A percentile compares a stretch with the other conserved stretches of the same genome.
phyloP scores from a whole-genome alignment of 805 yeast genomes.

The Saccharomycopsis fodiens region DNA sequence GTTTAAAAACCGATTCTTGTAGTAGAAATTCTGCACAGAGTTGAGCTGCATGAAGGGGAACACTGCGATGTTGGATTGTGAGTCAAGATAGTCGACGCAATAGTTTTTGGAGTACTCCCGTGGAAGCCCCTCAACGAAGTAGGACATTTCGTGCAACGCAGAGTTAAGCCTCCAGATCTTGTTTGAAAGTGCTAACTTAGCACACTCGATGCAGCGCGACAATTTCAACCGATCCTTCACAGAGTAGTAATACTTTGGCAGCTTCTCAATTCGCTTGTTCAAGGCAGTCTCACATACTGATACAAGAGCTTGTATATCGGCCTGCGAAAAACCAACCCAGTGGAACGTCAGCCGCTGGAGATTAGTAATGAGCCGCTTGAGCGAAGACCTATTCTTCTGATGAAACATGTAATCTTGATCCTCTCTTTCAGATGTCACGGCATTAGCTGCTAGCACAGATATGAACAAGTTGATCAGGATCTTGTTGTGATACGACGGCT shows the following conservation, averaged over 20 bases:
- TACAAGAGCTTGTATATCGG: constrained; percentile 47
- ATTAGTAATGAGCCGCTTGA: constrained; percentile 51
- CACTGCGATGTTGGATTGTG: constrained; percentile 28
- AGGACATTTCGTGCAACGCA: constrained; percentile 59
- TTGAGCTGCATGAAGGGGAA: constrained; percentile 56
- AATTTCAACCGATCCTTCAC: constrained; percentile 36
- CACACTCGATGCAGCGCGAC: constrained; percentile 35
- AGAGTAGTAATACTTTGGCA: constrained; percentile 27
- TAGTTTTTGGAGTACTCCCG: constrained; percentile 32
- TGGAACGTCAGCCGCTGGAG: constrained; percentile 61
- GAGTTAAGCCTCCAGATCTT: constrained; percentile 52
- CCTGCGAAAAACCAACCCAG: constrained; percentile 65
- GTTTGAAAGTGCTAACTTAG: constrained; percentile 44
- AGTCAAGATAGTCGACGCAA: constrained; percentile 35
- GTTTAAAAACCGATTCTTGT: constrained; percentile 41
- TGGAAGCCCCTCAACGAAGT: constrained; percentile 41
- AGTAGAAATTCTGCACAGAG: constrained; percentile 44
- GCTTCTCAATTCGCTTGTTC: constrained; percentile 28
- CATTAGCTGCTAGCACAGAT: constrained; percentile 63
- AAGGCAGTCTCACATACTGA: constrained; percentile 41
- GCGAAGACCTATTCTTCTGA: constrained; percentile 44
- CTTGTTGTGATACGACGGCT: constrained; percentile 56
- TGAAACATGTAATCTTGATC: constrained; percentile 70
- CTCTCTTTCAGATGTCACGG: constrained; percentile 61
- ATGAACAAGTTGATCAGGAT: constrained; percentile 56